Base-by-base conservation (phyloP, 163 green algal species). In the Chlamydomonas reinhardtii region DNA sequence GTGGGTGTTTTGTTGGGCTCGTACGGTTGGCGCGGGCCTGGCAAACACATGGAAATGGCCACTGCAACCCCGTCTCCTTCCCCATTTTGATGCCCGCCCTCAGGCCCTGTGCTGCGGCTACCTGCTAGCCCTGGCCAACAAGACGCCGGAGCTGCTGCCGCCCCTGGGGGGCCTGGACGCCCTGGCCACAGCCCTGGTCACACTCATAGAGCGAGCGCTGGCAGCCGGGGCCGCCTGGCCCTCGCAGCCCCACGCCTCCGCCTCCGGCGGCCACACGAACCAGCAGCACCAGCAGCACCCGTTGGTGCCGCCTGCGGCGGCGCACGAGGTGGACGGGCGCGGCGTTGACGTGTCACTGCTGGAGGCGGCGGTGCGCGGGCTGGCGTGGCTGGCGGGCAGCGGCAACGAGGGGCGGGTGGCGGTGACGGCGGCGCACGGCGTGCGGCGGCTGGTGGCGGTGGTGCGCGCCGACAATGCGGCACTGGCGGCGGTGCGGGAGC, bases 371-470 rank as follows among this genome's bases (percentile, higher is more conserved):
- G 78, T 88, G 39, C 88, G 88, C 2, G 83, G 83, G 3, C 68
- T 91, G 77, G 83, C 88, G 17, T 78, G 34, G 11, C 27, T 89
- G 34, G 86, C 86, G 34, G 70, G 83, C 29, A 68, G 4, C 12
- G 75, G 87, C 11, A 4, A 54, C 37, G 62, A 87, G 65, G 88
- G 88, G 12, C 70, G 75, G 17, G 52, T 76, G 61, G 88, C 88
- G 29, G 52, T 91, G 37, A 80, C 56, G 32, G 35, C 25, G 4
- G 69, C 54, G 1, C 54, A 69, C 32, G 88, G 65, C 2, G 76
- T 92, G 16, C 74, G 74, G 43, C 74, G 84, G 61, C 70, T 92
- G 73, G 82, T 90, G 61, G 79, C 73, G 34, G 89, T 92, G 20
- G 80, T 88, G 43, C 74, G 85, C 22, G 80, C 64, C n/a, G 89